Conservation (phyloP, 257 asterid genomes). For the Penstemon barbatus region DNA sequence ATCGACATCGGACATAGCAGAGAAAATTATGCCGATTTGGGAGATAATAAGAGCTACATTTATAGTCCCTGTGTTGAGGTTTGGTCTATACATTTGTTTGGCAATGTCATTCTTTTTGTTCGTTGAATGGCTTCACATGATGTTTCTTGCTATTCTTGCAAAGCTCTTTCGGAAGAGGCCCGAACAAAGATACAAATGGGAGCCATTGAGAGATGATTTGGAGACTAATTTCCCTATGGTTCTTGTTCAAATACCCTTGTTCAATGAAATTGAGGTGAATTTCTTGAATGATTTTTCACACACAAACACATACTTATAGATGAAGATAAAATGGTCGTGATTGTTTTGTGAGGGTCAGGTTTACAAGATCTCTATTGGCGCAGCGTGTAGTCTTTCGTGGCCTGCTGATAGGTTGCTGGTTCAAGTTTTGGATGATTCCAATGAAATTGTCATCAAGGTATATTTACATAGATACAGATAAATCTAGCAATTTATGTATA, state of each 20-base stretch:
- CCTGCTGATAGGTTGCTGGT: slow-evolving; percentile 65
- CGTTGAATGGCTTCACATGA: slow-evolving; percentile 60
- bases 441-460: slow-evolving; percentile 65
- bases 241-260: slow-evolving; percentile 68
- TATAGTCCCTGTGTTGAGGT: slow-evolving; percentile 48
- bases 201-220: slow-evolving; percentile 42
- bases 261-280: slow-evolving; percentile 63
- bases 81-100: slow-evolving; percentile 44
- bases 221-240: slow-evolving; percentile 65
- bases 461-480: background rate
- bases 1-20: slow-evolving; percentile 30
- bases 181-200: slow-evolving; percentile 48
- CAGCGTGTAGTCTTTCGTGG: slow-evolving; percentile 83
- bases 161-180: slow-evolving; percentile 52
- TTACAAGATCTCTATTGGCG: slow-evolving; percentile 76
- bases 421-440: slow-evolving; percentile 84
- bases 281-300: background rate
- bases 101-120: slow-evolving; percentile 54
- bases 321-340: background rate
- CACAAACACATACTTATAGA: background rate
- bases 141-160: slow-evolving; percentile 49
- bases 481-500: background rate
- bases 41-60: slow-evolving; percentile 26
- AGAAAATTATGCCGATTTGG: slow-evolving; percentile 39
- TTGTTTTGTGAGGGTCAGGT: slow-evolving; percentile 40